phyloP scores from a whole-genome alignment of 139 green algal genomes.

The Chlorella sp. region DNA sequence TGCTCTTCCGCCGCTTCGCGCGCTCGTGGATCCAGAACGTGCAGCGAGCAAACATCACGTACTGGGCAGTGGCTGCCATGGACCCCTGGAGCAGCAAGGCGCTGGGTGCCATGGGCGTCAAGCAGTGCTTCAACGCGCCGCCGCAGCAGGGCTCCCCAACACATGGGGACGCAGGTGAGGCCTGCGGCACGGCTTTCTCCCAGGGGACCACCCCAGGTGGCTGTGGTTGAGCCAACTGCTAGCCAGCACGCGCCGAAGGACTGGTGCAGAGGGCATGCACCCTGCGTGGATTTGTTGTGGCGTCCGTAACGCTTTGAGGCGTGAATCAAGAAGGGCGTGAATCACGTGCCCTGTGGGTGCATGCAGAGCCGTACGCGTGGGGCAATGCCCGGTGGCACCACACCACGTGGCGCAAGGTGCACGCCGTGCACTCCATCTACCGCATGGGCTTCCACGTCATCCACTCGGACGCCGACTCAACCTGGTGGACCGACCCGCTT shows the following conservation, averaged over 20 bases:
- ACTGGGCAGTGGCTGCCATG: constrained; percentile 14
- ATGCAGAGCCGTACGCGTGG: constrained; percentile 9
- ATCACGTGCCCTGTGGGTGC: not conserved
- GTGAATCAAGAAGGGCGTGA: too few relatives aligned
- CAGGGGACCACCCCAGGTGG: too few relatives aligned
- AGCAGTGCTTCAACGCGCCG: constrained; percentile 19
- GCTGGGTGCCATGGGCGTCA: not conserved
- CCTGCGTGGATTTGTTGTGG: too few relatives aligned
- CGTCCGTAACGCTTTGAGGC: too few relatives aligned
- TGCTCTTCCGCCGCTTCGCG: constrained; percentile 6
- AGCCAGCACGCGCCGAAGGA: too few relatives aligned
- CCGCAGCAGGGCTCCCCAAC: too few relatives aligned
- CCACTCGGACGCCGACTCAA: constrained; percentile 24
- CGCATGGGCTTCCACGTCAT: constrained; percentile 23
- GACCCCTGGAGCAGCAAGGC: constrained; percentile 13
- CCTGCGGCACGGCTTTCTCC: too few relatives aligned
- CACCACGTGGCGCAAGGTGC: constrained; percentile 37
- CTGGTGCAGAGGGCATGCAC: too few relatives aligned
- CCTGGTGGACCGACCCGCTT: constrained; percentile 27
- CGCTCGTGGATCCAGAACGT: constrained; percentile 22
- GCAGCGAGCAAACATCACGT: constrained; percentile 14
- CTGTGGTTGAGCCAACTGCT: too few relatives aligned
- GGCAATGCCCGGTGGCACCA: constrained; percentile 24
- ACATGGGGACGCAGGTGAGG: too few relatives aligned
- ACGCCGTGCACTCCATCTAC: constrained; percentile 20